Percentiles rank a stretch among this genome's conserved stretches.
Evolutionary conservation across 345 rosid species (phyloP).

Genomic region (Rhodamnia argentea): DNA sequence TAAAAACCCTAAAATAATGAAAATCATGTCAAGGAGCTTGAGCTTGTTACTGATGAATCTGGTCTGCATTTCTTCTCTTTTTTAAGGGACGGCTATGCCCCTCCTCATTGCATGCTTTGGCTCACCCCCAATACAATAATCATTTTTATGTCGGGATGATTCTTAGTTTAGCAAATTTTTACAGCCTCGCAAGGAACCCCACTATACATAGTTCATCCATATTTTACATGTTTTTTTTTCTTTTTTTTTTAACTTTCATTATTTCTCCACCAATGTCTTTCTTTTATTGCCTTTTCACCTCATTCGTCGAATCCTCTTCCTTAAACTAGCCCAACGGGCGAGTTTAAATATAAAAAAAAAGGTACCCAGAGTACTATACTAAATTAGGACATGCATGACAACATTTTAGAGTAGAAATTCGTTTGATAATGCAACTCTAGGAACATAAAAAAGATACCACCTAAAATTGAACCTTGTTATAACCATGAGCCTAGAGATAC

Average conservation of each 20-base stretch:
- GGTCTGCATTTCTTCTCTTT: background rate
- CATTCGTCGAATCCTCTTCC: background rate
- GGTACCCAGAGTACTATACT: background rate
- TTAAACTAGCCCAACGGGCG: background rate
- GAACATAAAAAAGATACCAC: no score
- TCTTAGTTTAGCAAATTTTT: background rate
- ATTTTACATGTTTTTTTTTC: background rate
- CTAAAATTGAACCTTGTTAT: background rate
- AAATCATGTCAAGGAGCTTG: background rate
- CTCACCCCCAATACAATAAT: background rate
- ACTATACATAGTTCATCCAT: background rate
- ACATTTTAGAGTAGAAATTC: no score
- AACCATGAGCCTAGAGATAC: background rate
- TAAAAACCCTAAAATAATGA: background rate
- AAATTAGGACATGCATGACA: background rate
- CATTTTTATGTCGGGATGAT: background rate
- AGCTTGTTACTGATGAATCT: background rate
- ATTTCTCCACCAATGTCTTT: background rate
- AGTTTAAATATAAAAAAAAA: background rate
- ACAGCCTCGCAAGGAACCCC: background rate
- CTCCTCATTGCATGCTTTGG: background rate
- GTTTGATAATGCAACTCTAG: no score
- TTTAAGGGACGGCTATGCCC: background rate
- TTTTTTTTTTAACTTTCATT: background rate
- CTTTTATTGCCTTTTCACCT: background rate